Base-by-base conservation (phyloP, 768 basidiomycete genomes). In the Dacryopinax primogenitus region DNA sequence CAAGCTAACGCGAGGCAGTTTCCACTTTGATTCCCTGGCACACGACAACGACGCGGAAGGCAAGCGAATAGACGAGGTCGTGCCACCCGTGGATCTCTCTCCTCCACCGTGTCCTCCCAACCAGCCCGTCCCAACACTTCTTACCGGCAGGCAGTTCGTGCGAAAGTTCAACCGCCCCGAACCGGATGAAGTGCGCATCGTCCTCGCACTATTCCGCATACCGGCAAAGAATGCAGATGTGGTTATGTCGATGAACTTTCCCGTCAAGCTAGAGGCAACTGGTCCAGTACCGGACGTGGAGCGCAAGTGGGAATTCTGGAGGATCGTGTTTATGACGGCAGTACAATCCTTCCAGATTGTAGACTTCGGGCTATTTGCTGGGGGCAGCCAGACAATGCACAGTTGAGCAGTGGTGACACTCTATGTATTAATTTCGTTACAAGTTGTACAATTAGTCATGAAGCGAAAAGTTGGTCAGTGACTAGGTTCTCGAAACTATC, bases 21-120 rank as follows among this genome's bases (percentile, higher is more conserved):
- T 87, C 71, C 94, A 96, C 77, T 96, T 96, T 68, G 81, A 85
- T 63, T 87, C 92, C 0, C 76, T 98, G 45, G 94, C 93, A 13
- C 85, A 95, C 70, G 96, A 98, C 76, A 98, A 96, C 72, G 77
- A 81, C 26, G 90, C 95, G 4, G 68, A 74, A 41, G 79, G 79
- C 11, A 76, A 77, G 11, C 72, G 73, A 26, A 79, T 92, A 21
- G 66, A 79, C 21, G 72, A 71, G 1, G 73, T 84, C 30, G 65
- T 67, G n/a, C 70, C 77, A 1, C 63, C 69, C 15, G 9, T 66
- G 67, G 80, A 34, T 35, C 65, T 72, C 64, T 68, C 72, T 4
- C 61, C 70, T 71, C 73, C 63, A 79, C 83, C 70, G 73, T 76
- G 69, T 72, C 76, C 69, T 76, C 76, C 30, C n/a, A 41, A 39